Evolutionary conservation across 495 filamentous ascomycete genomes (phyloP).

Genomic region (Emericellopsis terricola): DNA sequence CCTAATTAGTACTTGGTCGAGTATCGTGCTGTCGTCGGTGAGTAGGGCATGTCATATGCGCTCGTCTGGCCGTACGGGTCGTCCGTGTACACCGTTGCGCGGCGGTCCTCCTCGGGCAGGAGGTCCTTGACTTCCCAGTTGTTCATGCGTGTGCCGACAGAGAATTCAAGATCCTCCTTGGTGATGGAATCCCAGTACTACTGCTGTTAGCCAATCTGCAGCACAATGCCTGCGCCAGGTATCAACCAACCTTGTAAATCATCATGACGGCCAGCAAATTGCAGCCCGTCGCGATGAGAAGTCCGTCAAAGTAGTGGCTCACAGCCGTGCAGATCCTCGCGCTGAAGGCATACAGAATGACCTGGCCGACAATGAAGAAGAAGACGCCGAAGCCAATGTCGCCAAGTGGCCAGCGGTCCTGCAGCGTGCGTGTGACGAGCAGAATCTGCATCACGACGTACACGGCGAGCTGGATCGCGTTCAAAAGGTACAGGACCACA

Average conservation of each 20-base stretch:
- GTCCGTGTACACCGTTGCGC: slow-evolving; percentile 61
- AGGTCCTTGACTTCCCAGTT: slow-evolving; percentile 98
- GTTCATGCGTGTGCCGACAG: slow-evolving; percentile 81
- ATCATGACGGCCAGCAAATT: slow-evolving; percentile 97
- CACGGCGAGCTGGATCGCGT: slow-evolving; percentile 65
- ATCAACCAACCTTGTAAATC: slow-evolving; percentile 77
- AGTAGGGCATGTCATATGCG: slow-evolving; percentile 23
- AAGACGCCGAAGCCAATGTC: slow-evolving; percentile 85
- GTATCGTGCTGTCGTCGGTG: slow-evolving; percentile 19
- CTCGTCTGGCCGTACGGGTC: slow-evolving; percentile 26
- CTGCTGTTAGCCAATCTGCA: neutral
- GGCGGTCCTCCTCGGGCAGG: slow-evolving; percentile 72
- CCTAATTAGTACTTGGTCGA: slow-evolving; percentile 7
- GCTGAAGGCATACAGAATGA: slow-evolving; percentile 81
- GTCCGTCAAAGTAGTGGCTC: slow-evolving; percentile 85
- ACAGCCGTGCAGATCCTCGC: slow-evolving; percentile 66
- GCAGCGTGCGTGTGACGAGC: slow-evolving; percentile 74
- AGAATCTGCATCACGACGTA: slow-evolving; percentile 82
- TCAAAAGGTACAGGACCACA: slow-evolving; percentile 80
- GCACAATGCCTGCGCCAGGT: neutral
- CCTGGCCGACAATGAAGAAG: slow-evolving; percentile 86
- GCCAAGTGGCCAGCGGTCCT: slow-evolving; percentile 89
- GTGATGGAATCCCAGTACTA: slow-evolving; percentile 99
- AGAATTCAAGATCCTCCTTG: slow-evolving; percentile 95
- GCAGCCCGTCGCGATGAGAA: slow-evolving; percentile 88